These are phyloP conservation scores for Vicia villosa DNA, from an alignment of 306 rosid genomes.

Conservation along the genomic window DNA sequence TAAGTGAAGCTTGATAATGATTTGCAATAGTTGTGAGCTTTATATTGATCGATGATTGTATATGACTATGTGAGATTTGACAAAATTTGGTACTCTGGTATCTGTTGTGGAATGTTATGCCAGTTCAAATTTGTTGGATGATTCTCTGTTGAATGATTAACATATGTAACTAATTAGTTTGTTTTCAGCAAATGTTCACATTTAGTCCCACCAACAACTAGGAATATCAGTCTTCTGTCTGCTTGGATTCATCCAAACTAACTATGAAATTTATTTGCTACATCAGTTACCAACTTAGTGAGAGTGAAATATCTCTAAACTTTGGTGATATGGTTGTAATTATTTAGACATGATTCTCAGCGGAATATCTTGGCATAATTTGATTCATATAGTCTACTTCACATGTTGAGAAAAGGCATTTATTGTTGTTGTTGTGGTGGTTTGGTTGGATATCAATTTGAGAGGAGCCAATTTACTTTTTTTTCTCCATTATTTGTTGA, in stretches of 20 bases:
- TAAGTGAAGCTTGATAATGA: background rate
- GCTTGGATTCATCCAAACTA: no score
- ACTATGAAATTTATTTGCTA: background rate
- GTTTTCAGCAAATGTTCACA: slow-evolving; percentile 9
- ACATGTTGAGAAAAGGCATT: background rate
- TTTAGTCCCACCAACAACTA: slow-evolving; percentile 11
- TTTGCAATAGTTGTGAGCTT: slow-evolving; percentile 20
- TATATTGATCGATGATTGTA: slow-evolving; percentile 5
- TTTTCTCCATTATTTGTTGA: background rate
- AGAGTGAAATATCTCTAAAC: background rate
- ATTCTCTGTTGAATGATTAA: background rate
- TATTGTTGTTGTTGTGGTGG: no score
- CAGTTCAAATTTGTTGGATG: background rate
- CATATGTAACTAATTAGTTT: slow-evolving; percentile 9
- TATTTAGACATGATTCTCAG: background rate
- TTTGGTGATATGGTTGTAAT: slow-evolving; percentile 4
- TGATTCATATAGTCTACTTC: background rate
- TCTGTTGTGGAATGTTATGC: background rate
- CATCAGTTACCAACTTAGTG: background rate
- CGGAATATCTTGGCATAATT: background rate
- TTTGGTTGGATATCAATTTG: background rate
- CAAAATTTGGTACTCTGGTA: slow-evolving; percentile 11
- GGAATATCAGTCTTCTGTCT: background rate
- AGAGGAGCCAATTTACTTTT: background rate
- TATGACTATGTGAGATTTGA: slow-evolving; percentile 15